phyloP scores from a whole-genome alignment of 2,329 filamentous ascomycete genomes.

The Phaeosphaeriaceae sp. region DNA sequence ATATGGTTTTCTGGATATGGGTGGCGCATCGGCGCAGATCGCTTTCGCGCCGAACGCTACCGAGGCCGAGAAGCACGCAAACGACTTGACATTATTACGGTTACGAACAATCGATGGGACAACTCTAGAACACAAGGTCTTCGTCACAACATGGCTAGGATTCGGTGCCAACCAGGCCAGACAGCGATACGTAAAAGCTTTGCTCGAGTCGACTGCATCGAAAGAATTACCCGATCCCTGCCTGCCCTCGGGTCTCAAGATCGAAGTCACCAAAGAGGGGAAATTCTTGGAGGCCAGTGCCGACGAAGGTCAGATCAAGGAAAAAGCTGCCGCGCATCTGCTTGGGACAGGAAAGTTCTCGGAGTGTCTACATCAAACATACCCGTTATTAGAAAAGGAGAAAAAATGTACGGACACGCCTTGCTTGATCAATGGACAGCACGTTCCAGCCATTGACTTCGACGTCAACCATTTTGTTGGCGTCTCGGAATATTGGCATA shows the following conservation, averaged over 20 bases:
- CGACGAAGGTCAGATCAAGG: conserved; percentile 35
- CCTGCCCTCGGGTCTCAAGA: conserved; percentile 77
- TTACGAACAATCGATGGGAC: conserved; percentile 83
- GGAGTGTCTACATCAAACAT: conserved; percentile 81
- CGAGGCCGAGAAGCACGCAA: conserved; percentile 85
- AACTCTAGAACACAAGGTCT: conserved; percentile 82
- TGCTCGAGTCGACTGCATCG: conserved; percentile 71
- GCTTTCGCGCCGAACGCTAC: conserved; percentile 95
- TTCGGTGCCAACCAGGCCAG: conserved; percentile 97
- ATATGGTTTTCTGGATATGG: conserved; percentile 98
- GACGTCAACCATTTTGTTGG: conserved; percentile 97
- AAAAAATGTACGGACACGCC: conserved; percentile 81
- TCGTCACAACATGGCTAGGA: conserved; percentile 95
- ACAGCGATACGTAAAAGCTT: conserved; percentile 77
- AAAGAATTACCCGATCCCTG: conserved; percentile 88
- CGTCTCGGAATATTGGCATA: conserved; percentile 99
- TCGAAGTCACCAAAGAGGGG: conserved; percentile 77
- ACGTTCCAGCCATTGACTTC: conserved; percentile 95
- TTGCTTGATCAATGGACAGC: conserved; percentile 87
- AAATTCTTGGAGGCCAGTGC: conserved; percentile 58
- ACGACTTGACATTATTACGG: conserved; percentile 86
- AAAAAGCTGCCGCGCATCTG: conserved; percentile 58
- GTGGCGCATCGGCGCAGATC: conserved; percentile 95
- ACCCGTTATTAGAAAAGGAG: conserved; percentile 88
- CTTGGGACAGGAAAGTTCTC: conserved; percentile 87